These are phyloP conservation scores for Macadamia integrifolia DNA, from an alignment of 164 flowering plant genomes.

Conservation along the genomic window DNA sequence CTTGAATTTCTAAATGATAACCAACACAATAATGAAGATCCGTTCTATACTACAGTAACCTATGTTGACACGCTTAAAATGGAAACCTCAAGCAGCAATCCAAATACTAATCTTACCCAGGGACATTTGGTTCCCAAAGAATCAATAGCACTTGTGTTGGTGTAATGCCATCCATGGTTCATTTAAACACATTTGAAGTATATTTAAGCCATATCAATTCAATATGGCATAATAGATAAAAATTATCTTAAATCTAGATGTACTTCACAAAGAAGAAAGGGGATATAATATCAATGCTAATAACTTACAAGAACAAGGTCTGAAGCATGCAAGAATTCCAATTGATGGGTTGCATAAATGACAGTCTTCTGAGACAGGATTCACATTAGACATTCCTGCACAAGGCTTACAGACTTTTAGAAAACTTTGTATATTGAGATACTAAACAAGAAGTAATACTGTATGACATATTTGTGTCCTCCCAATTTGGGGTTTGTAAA, in stretches of 20 bases:
- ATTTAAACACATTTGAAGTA: background rate
- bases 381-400: constrained; percentile 67
- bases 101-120: background rate
- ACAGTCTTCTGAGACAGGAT: constrained; percentile 58
- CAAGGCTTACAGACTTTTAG: background rate
- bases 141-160: background rate
- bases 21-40: no score
- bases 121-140: background rate
- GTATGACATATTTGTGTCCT: background rate
- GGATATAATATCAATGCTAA: background rate
- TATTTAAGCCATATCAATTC: background rate
- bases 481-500: background rate
- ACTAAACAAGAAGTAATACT: background rate
- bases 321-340: constrained; percentile 68
- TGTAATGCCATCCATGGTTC: background rate
- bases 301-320: constrained; percentile 67
- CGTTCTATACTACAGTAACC: no score
- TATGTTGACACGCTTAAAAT: no score
- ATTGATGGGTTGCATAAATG: constrained; percentile 69
- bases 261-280: background rate
- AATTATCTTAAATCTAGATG: background rate
- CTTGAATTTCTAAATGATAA: no score
- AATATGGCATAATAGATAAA: no score
- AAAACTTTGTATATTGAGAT: background rate
- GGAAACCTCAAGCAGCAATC: background rate